These are phyloP conservation scores for Metschnikowia shivogae DNA, from an alignment of 805 yeast genomes.

Conservation along the genomic window DNA sequence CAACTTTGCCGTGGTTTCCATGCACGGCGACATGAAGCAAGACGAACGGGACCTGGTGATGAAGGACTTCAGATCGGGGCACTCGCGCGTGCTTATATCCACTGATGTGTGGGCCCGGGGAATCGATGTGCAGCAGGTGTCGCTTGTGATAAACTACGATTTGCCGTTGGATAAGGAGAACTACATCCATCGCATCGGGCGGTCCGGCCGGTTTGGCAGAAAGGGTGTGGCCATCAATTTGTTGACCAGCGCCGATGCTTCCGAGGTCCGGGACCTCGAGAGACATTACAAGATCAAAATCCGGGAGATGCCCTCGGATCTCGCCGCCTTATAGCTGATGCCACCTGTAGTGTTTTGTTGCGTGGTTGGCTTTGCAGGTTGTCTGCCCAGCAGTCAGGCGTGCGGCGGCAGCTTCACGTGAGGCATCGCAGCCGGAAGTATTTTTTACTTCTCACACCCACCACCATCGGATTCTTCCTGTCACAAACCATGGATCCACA, in stretches of 20 bases:
- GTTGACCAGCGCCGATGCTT: conserved; percentile 74
- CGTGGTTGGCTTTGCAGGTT: too few species aligned
- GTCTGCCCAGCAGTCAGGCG: not conserved
- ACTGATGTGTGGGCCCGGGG: conserved; percentile 99
- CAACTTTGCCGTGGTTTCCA: conserved; percentile 88
- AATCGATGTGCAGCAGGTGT: conserved; percentile 97
- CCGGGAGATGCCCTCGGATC: conserved; percentile 60
- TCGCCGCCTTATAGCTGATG: not conserved
- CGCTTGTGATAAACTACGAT: conserved; percentile 92
- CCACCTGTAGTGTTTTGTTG: too few species aligned
- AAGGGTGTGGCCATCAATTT: conserved; percentile 97
- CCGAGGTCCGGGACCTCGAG: conserved; percentile 70
- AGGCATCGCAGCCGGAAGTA: conserved; percentile 10
- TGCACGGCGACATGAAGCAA: conserved; percentile 97
- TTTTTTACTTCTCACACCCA: conserved; percentile 3
- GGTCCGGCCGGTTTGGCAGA: conserved; percentile 98
- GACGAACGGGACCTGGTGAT: conserved; percentile 90
- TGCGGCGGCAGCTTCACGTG: conserved; percentile 8
- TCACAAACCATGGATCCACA: conserved; percentile 57
- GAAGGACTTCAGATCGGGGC: conserved; percentile 93
- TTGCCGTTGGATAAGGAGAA: conserved; percentile 90
- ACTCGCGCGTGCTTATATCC: conserved; percentile 88
- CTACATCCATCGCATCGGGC: conserved; percentile 95
- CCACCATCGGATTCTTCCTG: conserved; percentile 5
- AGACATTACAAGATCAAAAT: conserved; percentile 70